These are phyloP conservation scores for Trichoderma afroharzianum DNA, from an alignment of 2,329 filamentous ascomycete species.

Conservation along the genomic window DNA sequence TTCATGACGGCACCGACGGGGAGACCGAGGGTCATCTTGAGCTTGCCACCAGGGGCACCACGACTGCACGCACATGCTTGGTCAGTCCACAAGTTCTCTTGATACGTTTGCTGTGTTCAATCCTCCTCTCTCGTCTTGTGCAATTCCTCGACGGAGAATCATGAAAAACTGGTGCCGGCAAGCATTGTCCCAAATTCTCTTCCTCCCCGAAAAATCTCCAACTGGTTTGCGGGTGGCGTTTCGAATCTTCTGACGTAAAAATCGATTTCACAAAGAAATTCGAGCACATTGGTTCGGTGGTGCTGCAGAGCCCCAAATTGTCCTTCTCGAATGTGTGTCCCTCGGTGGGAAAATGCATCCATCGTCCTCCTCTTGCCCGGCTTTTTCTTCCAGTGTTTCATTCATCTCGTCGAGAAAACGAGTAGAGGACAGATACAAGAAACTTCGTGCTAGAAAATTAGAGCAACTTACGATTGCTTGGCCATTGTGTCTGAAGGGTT, in stretches of 20 bases:
- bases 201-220: neutral
- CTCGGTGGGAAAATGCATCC: neutral
- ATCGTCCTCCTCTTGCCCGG: slow-evolving; percentile 23
- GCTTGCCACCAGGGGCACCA: slow-evolving; percentile 98
- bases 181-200: neutral
- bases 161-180: slow-evolving; percentile 1
- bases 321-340: neutral
- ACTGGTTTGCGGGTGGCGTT: neutral
- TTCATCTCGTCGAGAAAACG: neutral
- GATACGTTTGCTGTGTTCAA: neutral
- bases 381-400: slow-evolving; percentile 5
- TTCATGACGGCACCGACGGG: slow-evolving; percentile 99
- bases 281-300: neutral
- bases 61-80: slow-evolving; percentile 47
- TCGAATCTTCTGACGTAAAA: neutral
- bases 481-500: slow-evolving; percentile 56
- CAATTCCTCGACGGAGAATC: neutral
- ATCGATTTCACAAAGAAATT: neutral
- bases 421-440: neutral
- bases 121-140: neutral
- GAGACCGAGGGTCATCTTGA: slow-evolving; percentile 99
- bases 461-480: slow-evolving; percentile 57
- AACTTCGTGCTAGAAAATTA: slow-evolving; percentile 14
- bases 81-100: slow-evolving; percentile 31
- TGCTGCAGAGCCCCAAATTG: neutral